A percentile compares a stretch with the other conserved stretches of the same genome.
Evolutionary conservation across 768 basidiomycete species (phyloP).

Genomic region (Phaffia tasmanica): DNA sequence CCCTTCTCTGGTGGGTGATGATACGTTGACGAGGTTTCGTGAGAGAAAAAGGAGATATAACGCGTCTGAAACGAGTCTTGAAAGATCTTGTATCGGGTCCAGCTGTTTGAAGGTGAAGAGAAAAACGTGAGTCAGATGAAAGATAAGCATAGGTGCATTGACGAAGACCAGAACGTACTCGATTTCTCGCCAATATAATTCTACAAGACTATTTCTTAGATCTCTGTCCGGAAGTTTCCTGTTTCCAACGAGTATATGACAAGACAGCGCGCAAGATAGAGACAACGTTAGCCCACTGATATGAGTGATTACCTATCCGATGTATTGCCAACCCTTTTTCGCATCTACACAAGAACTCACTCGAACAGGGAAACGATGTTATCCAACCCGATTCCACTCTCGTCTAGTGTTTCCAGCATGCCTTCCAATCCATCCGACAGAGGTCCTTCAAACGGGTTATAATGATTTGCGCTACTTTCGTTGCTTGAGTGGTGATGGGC

Average conservation of each 20-base stretch:
- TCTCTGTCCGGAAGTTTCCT: slow-evolving; percentile 35
- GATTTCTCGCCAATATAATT: slow-evolving; percentile 32
- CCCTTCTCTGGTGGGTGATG: slow-evolving; percentile 31
- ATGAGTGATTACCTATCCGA: too few relatives aligned
- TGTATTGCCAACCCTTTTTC: too few relatives aligned
- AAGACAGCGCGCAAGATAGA: too few relatives aligned
- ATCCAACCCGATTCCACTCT: slow-evolving; percentile 36
- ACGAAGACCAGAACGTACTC: slow-evolving; percentile 24
- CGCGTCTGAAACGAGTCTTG: slow-evolving; percentile 35
- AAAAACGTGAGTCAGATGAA: slow-evolving; percentile 24
- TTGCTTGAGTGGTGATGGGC: slow-evolving; percentile 1
- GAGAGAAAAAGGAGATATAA: slow-evolving; percentile 35
- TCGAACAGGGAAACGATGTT: slow-evolving; percentile 37
- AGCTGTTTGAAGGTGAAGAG: slow-evolving; percentile 31
- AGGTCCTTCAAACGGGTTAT: slow-evolving; percentile 30
- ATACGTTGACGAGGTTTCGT: slow-evolving; percentile 33
- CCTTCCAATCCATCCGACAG: slow-evolving; percentile 30
- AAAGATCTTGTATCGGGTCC: slow-evolving; percentile 41
- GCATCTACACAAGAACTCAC: neutral
- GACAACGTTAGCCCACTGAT: too few relatives aligned
- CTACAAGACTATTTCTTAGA: slow-evolving; percentile 37
- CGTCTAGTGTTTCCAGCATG: slow-evolving; percentile 36
- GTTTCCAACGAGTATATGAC: too few relatives aligned
- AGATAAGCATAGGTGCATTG: neutral
- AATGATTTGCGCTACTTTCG: slow-evolving; percentile 27